Evolutionary conservation across 768 basidiomycete species (phyloP).

Genomic region (Trametes coccinea): DNA sequence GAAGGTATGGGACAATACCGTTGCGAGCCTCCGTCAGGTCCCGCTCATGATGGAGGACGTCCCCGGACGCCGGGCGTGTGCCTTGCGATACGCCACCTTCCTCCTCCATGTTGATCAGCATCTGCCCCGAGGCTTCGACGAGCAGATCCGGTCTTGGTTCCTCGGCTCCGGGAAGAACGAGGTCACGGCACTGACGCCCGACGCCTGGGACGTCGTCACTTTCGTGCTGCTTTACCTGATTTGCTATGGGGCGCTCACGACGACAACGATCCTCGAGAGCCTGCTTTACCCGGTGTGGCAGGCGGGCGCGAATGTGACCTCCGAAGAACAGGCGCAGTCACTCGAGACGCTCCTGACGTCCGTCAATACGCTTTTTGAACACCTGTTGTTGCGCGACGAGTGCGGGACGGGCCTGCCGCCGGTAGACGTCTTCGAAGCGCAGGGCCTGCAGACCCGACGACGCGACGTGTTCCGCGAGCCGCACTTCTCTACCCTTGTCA

Average conservation of each 20-base stretch:
- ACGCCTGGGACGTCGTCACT: conserved; percentile 68
- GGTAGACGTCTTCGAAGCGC: conserved; percentile 60
- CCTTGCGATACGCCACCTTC: conserved; percentile 68
- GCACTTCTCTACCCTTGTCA: conserved; percentile 63
- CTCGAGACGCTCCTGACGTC: conserved; percentile 56
- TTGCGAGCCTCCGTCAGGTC: conserved; percentile 72
- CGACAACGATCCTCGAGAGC: conserved; percentile 71
- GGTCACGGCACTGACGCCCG: conserved; percentile 55
- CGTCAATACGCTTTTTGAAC: conserved; percentile 62
- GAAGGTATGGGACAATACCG: conserved; percentile 83
- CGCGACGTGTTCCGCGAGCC: conserved; percentile 66
- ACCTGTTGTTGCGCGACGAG: conserved; percentile 57
- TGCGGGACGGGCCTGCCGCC: conserved; percentile 41
- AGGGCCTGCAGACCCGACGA: conserved; percentile 67
- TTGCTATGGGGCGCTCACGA: conserved; percentile 65
- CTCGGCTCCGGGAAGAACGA: conserved; percentile 65
- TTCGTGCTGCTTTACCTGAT: conserved; percentile 64
- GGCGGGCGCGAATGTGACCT: conserved; percentile 45
- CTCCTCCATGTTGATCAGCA: conserved; percentile 75
- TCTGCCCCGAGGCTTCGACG: conserved; percentile 70
- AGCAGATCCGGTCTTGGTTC: conserved; percentile 72
- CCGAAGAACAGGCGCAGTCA: conserved; percentile 40
- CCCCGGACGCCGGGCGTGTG: conserved; percentile 49
- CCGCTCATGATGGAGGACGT: conserved; percentile 54
- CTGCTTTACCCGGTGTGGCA: conserved; percentile 82